Conservation (phyloP, 176 grass and related monocot genomes). For the Cenchrus purpureus region DNA sequence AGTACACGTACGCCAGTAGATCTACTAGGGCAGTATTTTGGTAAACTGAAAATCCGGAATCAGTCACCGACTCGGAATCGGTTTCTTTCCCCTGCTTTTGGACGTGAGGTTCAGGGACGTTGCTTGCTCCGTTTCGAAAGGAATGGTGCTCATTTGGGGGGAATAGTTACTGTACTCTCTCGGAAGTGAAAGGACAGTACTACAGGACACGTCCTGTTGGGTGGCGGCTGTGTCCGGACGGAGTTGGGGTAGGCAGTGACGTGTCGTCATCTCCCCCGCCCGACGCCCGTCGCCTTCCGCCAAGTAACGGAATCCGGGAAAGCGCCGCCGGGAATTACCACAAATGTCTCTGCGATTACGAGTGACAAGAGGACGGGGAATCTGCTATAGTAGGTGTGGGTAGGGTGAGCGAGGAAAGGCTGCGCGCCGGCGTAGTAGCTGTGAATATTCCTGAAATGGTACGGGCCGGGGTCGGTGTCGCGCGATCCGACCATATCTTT, state of each 20-base stretch:
- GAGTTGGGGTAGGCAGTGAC: constrained; percentile 31
- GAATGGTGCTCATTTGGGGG: neutral
- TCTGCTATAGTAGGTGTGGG: constrained; percentile 7
- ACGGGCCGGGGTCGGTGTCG: neutral
- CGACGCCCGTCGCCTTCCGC: constrained; percentile 44
- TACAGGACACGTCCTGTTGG: neutral
- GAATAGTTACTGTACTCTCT: neutral
- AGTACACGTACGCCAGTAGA: neutral
- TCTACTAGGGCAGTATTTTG: neutral
- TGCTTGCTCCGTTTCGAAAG: neutral
- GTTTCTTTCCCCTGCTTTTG: neutral
- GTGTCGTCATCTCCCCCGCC: constrained; percentile 37
- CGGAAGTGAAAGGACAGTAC: neutral
- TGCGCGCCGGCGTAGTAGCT: constrained; percentile 31
- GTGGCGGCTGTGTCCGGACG: constrained; percentile 19
- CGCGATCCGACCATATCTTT: constrained; percentile 10
- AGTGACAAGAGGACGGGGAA: constrained; percentile 4
- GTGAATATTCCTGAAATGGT: constrained; percentile 59
- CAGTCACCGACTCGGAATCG: neutral
- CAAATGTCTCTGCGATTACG: constrained; percentile 23
- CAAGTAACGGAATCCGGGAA: constrained; percentile 51
- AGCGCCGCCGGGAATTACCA: constrained; percentile 7
- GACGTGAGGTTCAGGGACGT: neutral
- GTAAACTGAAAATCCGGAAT: neutral
- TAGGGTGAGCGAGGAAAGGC: neutral